Conservation (phyloP, 2,329 filamentous ascomycete genomes). For the Ophiostoma angusticollis region DNA sequence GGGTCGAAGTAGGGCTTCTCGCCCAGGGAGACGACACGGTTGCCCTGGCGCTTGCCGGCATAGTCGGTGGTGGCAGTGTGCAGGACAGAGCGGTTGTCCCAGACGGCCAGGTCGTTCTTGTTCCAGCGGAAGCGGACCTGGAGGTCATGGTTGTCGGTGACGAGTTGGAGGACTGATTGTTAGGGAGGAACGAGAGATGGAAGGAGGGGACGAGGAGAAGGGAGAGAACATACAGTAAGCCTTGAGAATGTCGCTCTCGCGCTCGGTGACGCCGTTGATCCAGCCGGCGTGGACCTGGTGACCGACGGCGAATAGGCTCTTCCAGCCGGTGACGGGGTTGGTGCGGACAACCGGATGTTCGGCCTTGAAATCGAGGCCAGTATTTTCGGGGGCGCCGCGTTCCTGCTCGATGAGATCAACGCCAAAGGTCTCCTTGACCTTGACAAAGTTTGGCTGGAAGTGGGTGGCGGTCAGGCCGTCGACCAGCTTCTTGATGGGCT, state of each 20-base stretch:
- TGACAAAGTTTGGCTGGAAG: slow-evolving; percentile 21
- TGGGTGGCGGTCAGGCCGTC: slow-evolving; percentile 19
- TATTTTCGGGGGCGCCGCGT: slow-evolving; percentile 19
- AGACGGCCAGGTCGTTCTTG: slow-evolving; percentile 20
- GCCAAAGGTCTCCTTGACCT: slow-evolving; percentile 23
- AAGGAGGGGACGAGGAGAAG: not conserved
- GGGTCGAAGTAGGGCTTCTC: slow-evolving; percentile 21
- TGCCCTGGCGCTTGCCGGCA: slow-evolving; percentile 18
- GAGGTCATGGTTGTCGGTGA: slow-evolving; percentile 20
- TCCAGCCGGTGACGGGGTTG: slow-evolving; percentile 22
- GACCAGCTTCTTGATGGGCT: slow-evolving; percentile 16
- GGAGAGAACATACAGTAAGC: slow-evolving; percentile 13
- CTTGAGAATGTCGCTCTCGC: slow-evolving; percentile 20
- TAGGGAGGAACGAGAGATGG: not conserved
- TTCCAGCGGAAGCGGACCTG: slow-evolving; percentile 21
- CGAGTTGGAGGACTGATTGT: slow-evolving; percentile 16
- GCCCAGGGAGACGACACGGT: slow-evolving; percentile 20
- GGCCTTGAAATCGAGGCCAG: slow-evolving; percentile 18
- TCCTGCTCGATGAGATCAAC: slow-evolving; percentile 21
- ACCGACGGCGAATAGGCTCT: slow-evolving; percentile 21
- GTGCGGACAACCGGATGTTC: slow-evolving; percentile 20
- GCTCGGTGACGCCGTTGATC: slow-evolving; percentile 22
- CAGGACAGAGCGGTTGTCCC: slow-evolving; percentile 21
- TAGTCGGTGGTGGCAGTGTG: slow-evolving; percentile 21
- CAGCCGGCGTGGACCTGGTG: slow-evolving; percentile 18